phyloP scores from a whole-genome alignment of 176 grass and related monocot genomes.

The Aegilops sharonensis region DNA sequence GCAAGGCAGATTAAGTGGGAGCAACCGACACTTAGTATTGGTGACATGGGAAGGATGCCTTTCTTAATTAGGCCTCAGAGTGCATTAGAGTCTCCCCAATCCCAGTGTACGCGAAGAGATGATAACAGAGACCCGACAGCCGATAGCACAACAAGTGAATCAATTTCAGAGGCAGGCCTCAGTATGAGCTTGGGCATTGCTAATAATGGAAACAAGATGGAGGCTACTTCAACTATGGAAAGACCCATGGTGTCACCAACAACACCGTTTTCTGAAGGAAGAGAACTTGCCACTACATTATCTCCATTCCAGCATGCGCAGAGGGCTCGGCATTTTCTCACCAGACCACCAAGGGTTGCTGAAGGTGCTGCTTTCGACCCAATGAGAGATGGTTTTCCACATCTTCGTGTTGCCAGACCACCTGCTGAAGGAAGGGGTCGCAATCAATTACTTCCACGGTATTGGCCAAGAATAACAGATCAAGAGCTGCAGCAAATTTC shows the following conservation, averaged over 20 bases:
- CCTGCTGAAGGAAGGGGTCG: constrained; percentile 87
- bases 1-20: constrained; percentile 75
- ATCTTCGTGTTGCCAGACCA: constrained; percentile 94
- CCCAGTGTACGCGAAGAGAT: constrained; percentile 54
- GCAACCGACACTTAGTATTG: constrained; percentile 49
- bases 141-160: constrained; percentile 60
- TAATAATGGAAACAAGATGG: constrained; percentile 56
- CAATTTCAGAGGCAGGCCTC: constrained; percentile 68
- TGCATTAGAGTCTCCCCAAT: constrained; percentile 59
- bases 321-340: constrained; percentile 63
- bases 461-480: constrained; percentile 99
- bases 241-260: constrained; percentile 53
- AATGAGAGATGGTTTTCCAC: constrained; percentile 67
- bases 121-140: constrained; percentile 52
- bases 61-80: constrained; percentile 71
- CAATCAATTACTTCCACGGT: constrained; percentile 94
- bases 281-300: constrained; percentile 43
- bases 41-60: constrained; percentile 45
- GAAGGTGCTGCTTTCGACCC: constrained; percentile 58
- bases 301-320: constrained; percentile 71
- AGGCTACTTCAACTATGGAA: constrained; percentile 57
- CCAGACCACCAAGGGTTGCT: constrained; percentile 54
- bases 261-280: constrained; percentile 50
- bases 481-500: constrained; percentile 99
- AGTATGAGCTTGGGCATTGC: constrained; percentile 76